Base-by-base conservation (phyloP, 1,284 basidiomycete genomes). In the Marasmius sp. region DNA sequence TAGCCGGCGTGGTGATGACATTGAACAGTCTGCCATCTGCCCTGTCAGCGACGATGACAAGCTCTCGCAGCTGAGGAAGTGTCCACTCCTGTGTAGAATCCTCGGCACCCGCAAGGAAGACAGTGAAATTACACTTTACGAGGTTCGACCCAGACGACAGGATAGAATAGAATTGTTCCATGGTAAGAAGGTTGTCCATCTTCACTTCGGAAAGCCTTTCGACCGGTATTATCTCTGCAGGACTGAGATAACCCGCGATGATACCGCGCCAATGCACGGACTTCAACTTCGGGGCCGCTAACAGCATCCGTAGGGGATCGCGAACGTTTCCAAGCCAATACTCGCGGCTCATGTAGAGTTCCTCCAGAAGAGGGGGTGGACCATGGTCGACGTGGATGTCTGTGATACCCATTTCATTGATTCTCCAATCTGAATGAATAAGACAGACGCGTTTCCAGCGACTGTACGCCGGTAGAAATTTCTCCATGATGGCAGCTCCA, bases 391-490 rank as follows among this genome's bases (percentile, higher is more conserved):
- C 65, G 12, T 69, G 55, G 14, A 59, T 47, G 10, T 57, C 54
- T 9, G 53, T 43, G 43, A 74, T 62, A 11, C 67, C 68, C 12
- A 69, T 67, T 7, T 68, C 43, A 8, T 45, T 62, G 18, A 69
- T 64, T 27, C 69, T 54, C 68, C 70, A 72, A 50, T 69, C 70
- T 20, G 57, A 64, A 58, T 68, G 70, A 43, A 68, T 65, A 1
- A 74, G 60, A 36, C 65, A 66, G 18, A 74, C 61, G 33, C 64
- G 63, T 54, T 65, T 62, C 71, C 71, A 71, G 12, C 63, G 60
- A 51, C 20, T 27, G 39, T 52, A 59, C 39, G n/a, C 39, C 8
- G 56, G 39, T 2, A 45, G 20, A 22, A 61, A 60, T 33, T 57
- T 50, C 4, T 27, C 48, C 12, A 64, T 34, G 22, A 62, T 39